Percentiles rank a stretch among this genome's conserved stretches.
Evolutionary conservation across 2,329 filamentous ascomycete species (phyloP).

Genomic region (Mycocentrospora acerina): DNA sequence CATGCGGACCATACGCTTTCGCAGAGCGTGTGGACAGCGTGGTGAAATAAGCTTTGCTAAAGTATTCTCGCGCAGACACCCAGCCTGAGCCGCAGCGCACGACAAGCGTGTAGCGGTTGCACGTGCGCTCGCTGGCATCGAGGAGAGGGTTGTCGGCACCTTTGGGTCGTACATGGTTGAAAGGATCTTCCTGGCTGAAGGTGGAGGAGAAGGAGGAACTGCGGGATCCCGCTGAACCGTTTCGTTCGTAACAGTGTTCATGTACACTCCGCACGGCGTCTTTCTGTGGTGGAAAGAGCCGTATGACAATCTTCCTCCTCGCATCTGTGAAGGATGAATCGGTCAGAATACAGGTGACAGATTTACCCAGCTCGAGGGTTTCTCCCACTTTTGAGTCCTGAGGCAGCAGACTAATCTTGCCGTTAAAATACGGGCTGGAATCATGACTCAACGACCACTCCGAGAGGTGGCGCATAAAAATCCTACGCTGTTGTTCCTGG

Average conservation of each 20-base stretch:
- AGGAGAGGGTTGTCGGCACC: too few species aligned
- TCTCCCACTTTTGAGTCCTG: constrained; percentile 6
- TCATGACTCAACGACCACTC: constrained; percentile 32
- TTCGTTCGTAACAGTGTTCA: too few species aligned
- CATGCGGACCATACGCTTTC: background rate
- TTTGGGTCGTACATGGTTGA: too few species aligned
- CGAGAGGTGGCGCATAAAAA: constrained; percentile 24
- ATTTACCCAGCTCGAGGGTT: constrained; percentile 23
- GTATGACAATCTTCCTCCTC: constrained; percentile 24
- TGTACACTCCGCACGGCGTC: too few species aligned
- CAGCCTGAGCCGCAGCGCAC: constrained; percentile 33
- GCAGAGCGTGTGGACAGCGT: constrained; percentile 7
- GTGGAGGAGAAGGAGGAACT: too few species aligned
- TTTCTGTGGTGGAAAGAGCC: constrained; percentile 26
- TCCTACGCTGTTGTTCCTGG: constrained; percentile 19
- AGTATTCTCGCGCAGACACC: constrained; percentile 31
- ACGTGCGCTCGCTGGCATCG: constrained; percentile 1
- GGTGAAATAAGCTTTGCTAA: constrained; percentile 27
- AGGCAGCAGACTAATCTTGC: constrained; percentile 24
- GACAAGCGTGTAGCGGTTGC: constrained; percentile 32
- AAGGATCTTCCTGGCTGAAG: background rate
- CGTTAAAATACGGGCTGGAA: constrained; percentile 30
- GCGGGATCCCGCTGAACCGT: too few species aligned
- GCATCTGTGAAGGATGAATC: constrained; percentile 13
- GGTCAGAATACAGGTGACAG: constrained; percentile 29